A percentile compares a stretch with the other conserved stretches of the same genome.
phyloP scores from a whole-genome alignment of 2,329 filamentous ascomycete species.

The Paraconiothyrium sp. region DNA sequence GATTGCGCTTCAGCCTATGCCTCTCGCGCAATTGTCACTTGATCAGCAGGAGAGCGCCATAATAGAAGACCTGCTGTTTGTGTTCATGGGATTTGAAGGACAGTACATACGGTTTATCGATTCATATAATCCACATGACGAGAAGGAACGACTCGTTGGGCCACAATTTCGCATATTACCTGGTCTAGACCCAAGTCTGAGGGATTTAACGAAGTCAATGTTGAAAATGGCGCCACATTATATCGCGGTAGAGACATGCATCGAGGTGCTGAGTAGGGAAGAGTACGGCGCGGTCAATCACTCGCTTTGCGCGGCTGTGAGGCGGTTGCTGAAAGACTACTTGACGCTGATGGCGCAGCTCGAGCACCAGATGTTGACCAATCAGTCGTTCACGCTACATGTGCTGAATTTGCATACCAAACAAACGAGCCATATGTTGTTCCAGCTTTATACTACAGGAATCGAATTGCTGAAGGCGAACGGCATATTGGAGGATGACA shows the following conservation, averaged over 20 bases:
- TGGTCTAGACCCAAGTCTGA: constrained; percentile 88
- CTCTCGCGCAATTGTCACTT: constrained; percentile 75
- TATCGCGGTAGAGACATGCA: constrained; percentile 87
- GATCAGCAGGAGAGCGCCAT: constrained; percentile 87
- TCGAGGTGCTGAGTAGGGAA: constrained; percentile 91
- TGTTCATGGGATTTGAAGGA: constrained; percentile 99
- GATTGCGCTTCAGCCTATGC: constrained; percentile 70
- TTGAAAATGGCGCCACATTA: constrained; percentile 95
- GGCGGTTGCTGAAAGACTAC: constrained; percentile 92
- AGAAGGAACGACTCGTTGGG: constrained; percentile 86
- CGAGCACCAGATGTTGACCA: constrained; percentile 91
- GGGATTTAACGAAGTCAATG: constrained; percentile 88
- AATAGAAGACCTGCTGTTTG: constrained; percentile 89
- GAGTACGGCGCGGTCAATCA: constrained; percentile 96
- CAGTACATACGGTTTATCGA: constrained; percentile 91
- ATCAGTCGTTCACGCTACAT: constrained; percentile 88
- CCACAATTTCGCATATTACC: constrained; percentile 81
- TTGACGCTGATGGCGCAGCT: constrained; percentile 91
- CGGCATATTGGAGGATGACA: constrained; percentile 82
- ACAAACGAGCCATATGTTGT: constrained; percentile 88
- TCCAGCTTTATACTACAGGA: constrained; percentile 84
- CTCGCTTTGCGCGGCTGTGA: constrained; percentile 92
- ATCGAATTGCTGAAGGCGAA: constrained; percentile 86
- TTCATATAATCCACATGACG: constrained; percentile 81
- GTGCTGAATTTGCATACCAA: constrained; percentile 91